A percentile compares a stretch with the other conserved stretches of the same genome.
Conservation (phyloP, 805 yeast genomes). For the Yamadazyma scolyti region DNA sequence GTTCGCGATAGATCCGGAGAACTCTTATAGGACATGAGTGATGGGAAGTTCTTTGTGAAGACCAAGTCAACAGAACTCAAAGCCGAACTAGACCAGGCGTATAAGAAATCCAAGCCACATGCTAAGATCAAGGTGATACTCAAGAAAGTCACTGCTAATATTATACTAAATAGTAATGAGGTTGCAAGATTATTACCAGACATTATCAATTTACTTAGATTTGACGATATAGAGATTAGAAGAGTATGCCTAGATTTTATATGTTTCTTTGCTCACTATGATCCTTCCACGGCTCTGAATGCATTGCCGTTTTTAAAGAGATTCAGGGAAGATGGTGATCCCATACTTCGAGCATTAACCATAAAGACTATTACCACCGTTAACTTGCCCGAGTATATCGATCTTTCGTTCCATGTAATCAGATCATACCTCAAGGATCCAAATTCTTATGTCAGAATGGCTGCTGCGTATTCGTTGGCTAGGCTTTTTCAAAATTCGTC, state of each 20-base stretch:
- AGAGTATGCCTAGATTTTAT: conserved; percentile 69
- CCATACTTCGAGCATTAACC: conserved; percentile 55
- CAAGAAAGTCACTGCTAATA: conserved; percentile 75
- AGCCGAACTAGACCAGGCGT: conserved; percentile 41
- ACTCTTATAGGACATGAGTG: too few relatives aligned
- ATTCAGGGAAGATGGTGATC: conserved; percentile 49
- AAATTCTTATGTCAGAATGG: conserved; percentile 60
- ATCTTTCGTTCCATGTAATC: conserved; percentile 42
- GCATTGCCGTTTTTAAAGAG: conserved; percentile 53
- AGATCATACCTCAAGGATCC: conserved; percentile 34
- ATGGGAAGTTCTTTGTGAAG: conserved; percentile 36
- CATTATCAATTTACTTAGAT: conserved; percentile 48
- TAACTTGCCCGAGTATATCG: conserved; percentile 48
- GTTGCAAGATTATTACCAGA: conserved; percentile 66
- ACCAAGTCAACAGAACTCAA: conserved; percentile 36
- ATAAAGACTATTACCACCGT: conserved; percentile 62
- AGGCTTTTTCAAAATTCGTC: conserved; percentile 59
- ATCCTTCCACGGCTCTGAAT: conserved; percentile 50
- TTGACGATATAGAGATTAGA: conserved; percentile 64
- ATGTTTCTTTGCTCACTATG: conserved; percentile 54
- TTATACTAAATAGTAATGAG: conserved; percentile 79
- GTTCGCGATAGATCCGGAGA: too few relatives aligned
- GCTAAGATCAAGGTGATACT: conserved; percentile 37
- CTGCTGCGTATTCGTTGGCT: conserved; percentile 68
- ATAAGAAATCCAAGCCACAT: conserved; percentile 39